Evolutionary conservation across 257 asterid genomes (phyloP), one percentile per base, ranked within the genome.

Genomic region (Scutellaria galericulata): DNA sequence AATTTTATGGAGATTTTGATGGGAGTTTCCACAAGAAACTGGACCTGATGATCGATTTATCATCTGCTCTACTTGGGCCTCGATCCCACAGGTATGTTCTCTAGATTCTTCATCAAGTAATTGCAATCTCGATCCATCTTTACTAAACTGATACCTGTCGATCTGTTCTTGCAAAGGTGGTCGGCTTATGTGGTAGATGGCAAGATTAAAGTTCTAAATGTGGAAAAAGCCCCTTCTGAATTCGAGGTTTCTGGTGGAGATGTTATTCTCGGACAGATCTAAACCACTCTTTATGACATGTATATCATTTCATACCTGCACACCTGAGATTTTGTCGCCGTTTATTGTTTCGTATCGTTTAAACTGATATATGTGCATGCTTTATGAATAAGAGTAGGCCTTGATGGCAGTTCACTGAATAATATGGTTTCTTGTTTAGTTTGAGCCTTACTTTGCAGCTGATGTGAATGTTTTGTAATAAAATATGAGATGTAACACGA

Each of bases 141-240:
- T 35, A 50, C 9, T 15, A 54, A 40, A 42, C 55, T 71, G 48
- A 71, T 68, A 47, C 13, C 8, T 50, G 31, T 51, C 13, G 8
- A 22, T 11, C 39, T 68, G 27, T 70, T 64, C 5, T 7, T 62
- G 20, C 58, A 66, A 81, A 94, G 98, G 87, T 91, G 99, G 98
- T 94, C 99, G 0, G 99, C 99, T 5, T 94, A 83, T 61, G 92
- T 94, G 53, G 98, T 78, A 7, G 94, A 94, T 68, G 99, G 99
- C 42, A 86, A 85, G 77, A 81, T 94, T 44, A 86, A 94, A 82
- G 97, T 64, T 78, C 78, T 94, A 35, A 91, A 94, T 48, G 87
- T 94, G 81, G 99, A 94, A 74, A 80, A 86, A 66, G 93, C 89
- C 5, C 98, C 98, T 2, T 88, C 98, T 1, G 95, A 94, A 9